Evolutionary conservation across 2,329 filamentous ascomycete genomes (phyloP).

Genomic region (Cercospora zeae-maydis): DNA sequence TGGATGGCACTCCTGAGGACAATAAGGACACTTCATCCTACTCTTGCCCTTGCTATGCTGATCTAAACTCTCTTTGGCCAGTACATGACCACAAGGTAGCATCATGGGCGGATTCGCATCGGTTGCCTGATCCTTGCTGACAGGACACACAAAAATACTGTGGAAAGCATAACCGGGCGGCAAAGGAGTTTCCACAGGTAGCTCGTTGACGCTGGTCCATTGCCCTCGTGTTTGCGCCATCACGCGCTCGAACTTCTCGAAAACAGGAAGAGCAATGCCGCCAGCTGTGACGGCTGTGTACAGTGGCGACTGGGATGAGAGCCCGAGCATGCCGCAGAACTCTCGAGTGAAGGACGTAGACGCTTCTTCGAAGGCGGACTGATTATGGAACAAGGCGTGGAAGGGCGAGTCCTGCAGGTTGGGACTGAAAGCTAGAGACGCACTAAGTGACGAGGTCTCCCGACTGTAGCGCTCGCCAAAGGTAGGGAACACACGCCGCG

Average conservation of each 20-base stretch:
- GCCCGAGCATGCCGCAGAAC: conserved; percentile 85
- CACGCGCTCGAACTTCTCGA: conserved; percentile 83
- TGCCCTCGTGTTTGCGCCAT: conserved; percentile 87
- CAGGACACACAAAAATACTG: conserved; percentile 95
- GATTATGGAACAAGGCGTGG: conserved; percentile 68
- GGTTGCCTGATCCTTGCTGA: conserved; percentile 93
- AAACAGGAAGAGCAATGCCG: conserved; percentile 80
- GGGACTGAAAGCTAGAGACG: conserved; percentile 72
- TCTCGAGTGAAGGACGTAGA: conserved; percentile 72
- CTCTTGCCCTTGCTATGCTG: conserved; percentile 68
- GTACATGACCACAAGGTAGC: conserved; percentile 91
- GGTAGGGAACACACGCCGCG: conserved; percentile 65
- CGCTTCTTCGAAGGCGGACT: conserved; percentile 75
- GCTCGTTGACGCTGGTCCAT: conserved; percentile 88
- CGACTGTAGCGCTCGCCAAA: conserved; percentile 72
- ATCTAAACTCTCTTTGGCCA: conserved; percentile 78
- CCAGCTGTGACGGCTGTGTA: conserved; percentile 92
- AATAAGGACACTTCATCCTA: conserved; percentile 94
- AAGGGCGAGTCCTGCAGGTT: conserved; percentile 79
- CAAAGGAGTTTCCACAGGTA: conserved; percentile 69
- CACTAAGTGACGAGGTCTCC: conserved; percentile 78
- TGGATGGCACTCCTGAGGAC: conserved; percentile 75
- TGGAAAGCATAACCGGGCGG: conserved; percentile 72
- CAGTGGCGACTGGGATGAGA: conserved; percentile 87
- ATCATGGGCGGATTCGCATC: conserved; percentile 94